Evolutionary conservation across 2,329 filamentous ascomycete genomes (phyloP).

Genomic region (Dendrostoma leiphaemia): DNA sequence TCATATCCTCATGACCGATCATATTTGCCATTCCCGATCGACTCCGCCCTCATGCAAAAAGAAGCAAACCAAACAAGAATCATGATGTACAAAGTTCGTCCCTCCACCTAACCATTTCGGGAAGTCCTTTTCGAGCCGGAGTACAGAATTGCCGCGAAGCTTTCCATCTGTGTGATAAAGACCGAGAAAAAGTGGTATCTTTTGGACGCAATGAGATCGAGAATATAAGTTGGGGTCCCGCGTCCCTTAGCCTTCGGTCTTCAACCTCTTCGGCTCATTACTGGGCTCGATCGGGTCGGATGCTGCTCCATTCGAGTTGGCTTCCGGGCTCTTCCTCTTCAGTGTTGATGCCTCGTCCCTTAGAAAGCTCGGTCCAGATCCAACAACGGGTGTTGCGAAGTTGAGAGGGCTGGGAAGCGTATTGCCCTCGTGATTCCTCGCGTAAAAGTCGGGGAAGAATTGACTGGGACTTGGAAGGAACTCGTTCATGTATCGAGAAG

Average conservation of each 20-base stretch:
- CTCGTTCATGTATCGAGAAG: conserved; percentile 86
- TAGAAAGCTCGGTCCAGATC: conserved; percentile 61
- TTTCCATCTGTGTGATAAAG: conserved; percentile 13
- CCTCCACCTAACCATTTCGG: neutral
- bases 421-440: conserved; percentile 69
- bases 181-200: conserved; percentile 12
- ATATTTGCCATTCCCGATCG: neutral
- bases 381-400: conserved; percentile 78
- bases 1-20: neutral
- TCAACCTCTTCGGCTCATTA: conserved; percentile 52
- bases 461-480: conserved; percentile 87
- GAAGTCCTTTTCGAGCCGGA: conserved; percentile 1
- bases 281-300: conserved; percentile 40
- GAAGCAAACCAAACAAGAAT: neutral
- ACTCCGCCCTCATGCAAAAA: neutral
- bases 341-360: conserved; percentile 48
- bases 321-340: conserved; percentile 60
- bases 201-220: conserved; percentile 7
- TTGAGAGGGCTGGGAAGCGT: conserved; percentile 90
- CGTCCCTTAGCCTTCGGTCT: conserved; percentile 42
- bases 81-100: neutral
- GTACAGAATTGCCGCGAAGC: conserved; percentile 14
- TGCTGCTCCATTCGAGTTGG: conserved; percentile 36
- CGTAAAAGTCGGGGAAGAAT: conserved; percentile 92
- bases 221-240: neutral